Evolutionary conservation across 352 stramenopile genomes (phyloP), one percentile per base, ranked within the genome.

Genomic region (Globisporangium paddicum): DNA sequence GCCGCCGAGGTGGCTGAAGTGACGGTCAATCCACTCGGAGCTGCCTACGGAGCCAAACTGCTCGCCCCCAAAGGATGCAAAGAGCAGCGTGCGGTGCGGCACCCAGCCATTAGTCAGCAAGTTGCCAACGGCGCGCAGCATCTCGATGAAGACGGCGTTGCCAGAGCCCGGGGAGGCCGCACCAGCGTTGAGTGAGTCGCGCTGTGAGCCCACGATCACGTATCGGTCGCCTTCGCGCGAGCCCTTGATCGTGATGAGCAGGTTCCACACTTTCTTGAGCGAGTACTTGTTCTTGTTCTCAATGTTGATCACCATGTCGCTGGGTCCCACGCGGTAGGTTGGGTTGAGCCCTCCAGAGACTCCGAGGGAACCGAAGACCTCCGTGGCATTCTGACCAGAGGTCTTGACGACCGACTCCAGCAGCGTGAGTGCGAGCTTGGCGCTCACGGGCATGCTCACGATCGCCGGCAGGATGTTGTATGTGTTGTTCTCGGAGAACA

Each of bases 1-100:
- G 14, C 78, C 76, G 4, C 68, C 67, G 34, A 87, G 68, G 51
- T 86, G 76, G 41, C 76, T 80, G n/a, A 78, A 76, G 58, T 91
- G 82, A 18, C 77, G 77, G 30, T 94, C 83, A 47, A 94, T 93
- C 85, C 85, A 93, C 60, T 90, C 77, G 2, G 85, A 91, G 44
- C 77, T 91, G 21, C 85, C 85, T 10, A 92, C 81, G 0, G 82
- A 79, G 16, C 85, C 85, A 55, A 87, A 92, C 61, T 93, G 80
- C 52, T 93, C 81, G 23, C 79, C 85, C 35, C 86, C 82, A 42
- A 93, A 90, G 2, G 77, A 90, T 19, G 81, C 81, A 19, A 95
- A 67, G 23, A 95, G 63, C 40, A 95, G 51, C 45, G 84, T 92
- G 32, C 84, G 82, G 41, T 91, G 81, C n/a, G 82, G 80, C 4